These are phyloP conservation scores for Aphanomyces astaci DNA, from an alignment of 352 stramenopile genomes.

Conservation along the genomic window DNA sequence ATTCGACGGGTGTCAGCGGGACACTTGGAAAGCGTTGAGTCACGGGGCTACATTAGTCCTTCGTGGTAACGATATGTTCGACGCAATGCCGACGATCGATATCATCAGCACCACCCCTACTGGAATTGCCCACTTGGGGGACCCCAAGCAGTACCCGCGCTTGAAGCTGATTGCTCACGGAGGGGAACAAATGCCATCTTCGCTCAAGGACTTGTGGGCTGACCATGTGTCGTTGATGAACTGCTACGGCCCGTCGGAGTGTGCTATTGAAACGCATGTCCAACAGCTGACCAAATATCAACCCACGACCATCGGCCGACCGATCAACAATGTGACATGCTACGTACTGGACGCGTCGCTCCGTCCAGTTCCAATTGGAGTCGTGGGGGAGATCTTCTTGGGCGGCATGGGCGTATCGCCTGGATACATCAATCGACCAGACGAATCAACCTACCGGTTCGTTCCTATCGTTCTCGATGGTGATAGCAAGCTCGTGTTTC, in stretches of 20 bases:
- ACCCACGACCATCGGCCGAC: background rate
- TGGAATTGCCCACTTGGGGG: background rate
- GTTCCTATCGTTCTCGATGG: conserved; percentile 37
- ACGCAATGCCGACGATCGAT: background rate
- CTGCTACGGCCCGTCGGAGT: conserved; percentile 12
- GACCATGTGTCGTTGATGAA: background rate
- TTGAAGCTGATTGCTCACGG: background rate
- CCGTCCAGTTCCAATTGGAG: background rate
- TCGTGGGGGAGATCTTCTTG: background rate
- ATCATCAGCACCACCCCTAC: background rate
- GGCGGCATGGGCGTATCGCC: conserved; percentile 2
- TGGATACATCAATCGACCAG: conserved; percentile 1
- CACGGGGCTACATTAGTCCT: background rate
- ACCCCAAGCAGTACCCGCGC: background rate
- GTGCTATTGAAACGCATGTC: background rate
- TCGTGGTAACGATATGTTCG: background rate
- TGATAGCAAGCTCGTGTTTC: conserved; percentile 81
- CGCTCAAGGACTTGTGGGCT: background rate
- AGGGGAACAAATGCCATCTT: background rate
- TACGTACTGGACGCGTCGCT: background rate
- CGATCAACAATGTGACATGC: background rate
- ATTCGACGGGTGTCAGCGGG: conserved; percentile 5
- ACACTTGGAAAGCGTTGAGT: background rate
- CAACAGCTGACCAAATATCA: background rate
- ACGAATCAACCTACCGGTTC: conserved; percentile 26